Base-by-base conservation (phyloP, 768 basidiomycete genomes). In the Tulasnella sp. region DNA sequence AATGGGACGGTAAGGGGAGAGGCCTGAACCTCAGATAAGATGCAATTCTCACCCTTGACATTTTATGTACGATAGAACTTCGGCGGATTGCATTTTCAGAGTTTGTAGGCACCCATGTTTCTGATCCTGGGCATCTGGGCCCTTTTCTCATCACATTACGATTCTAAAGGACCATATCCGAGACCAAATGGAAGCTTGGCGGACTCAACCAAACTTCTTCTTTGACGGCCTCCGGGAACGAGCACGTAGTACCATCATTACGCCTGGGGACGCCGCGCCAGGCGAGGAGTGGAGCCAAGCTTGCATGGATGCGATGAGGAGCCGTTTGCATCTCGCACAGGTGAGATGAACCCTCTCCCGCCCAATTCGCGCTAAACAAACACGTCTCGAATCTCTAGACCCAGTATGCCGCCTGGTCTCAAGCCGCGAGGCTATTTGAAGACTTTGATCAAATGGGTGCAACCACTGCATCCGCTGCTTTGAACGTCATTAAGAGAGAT, bases 131-230 rank as follows among this genome's bases (percentile, higher is more conserved):
- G 24, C 9, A 58, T 10, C 52, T n/a, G 36, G 12, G 14, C 31
- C 18, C 7, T 2, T 36, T 27, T 7, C 12, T 36, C 31, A 34
- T 68, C 8, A 34, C 18, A 18, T 14, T 16, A 1, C 16, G 34
- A 6, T 68, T 6, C 27, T 68, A 12, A 8, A 68, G 62, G 74
- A 80, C n/a, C 40, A 46, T 77, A 80, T 74, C 7, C 79, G 79
- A 19, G 74, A 80, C 79, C 73, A 74, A 39, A 74, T 75, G 48
- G 79, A 80, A 36, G 38, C 34, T 27, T 80, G 74, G 79, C 73
- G 74, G 10, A 75, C 79, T 39, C 71, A 80, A 27, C 52, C 44
- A 10, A 34, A n/a, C 46, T 27, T 56, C 36, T 75, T 75, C 56
- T 8, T 80, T 31, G 36, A 40, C 12, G 79, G 79, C 1, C 39